phyloP scores from a whole-genome alignment of 2,329 filamentous ascomycete species.

The Chaetomium globosum region DNA sequence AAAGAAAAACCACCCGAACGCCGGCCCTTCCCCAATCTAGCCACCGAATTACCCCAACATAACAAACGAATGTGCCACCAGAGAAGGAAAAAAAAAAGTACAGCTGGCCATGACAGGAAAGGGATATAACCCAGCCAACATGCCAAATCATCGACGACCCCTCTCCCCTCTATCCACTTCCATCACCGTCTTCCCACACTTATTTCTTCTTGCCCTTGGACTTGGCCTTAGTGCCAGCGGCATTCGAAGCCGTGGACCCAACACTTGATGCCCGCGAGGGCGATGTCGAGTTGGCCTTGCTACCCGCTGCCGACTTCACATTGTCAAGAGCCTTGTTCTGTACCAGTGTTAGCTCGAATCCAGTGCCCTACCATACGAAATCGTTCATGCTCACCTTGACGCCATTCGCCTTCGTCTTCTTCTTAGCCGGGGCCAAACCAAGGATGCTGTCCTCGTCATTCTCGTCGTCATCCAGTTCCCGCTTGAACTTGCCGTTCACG shows the following conservation, averaged over 20 bases:
- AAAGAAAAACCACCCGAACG: slow-evolving; percentile 9
- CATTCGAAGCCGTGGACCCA: slow-evolving; percentile 67
- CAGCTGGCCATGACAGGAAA: background rate
- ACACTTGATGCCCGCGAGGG: slow-evolving; percentile 89
- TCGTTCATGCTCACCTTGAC: slow-evolving; percentile 69
- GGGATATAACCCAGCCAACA: slow-evolving; percentile 6
- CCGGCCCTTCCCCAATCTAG: slow-evolving; percentile 3
- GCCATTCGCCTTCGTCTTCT: slow-evolving; percentile 80
- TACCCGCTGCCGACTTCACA: slow-evolving; percentile 70
- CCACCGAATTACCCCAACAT: slow-evolving; percentile 3
- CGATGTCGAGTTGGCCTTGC: slow-evolving; percentile 73
- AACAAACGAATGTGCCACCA: background rate
- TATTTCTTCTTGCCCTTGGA: slow-evolving; percentile 58
- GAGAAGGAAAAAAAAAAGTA: slow-evolving; percentile 14
- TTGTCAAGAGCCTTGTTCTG: slow-evolving; percentile 94
- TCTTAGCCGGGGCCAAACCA: slow-evolving; percentile 83
- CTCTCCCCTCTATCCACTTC: background rate
- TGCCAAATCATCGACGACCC: slow-evolving; percentile 11
- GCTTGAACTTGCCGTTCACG: slow-evolving; percentile 69
- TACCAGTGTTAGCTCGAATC: slow-evolving; percentile 21
- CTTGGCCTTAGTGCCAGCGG: slow-evolving; percentile 49
- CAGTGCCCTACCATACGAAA: background rate
- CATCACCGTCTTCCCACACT: slow-evolving; percentile 12
- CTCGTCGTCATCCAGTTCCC: slow-evolving; percentile 76
- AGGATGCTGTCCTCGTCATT: slow-evolving; percentile 82